Evolutionary conservation across 257 asterid genomes (phyloP).

Genomic region (Ilex asprella): DNA sequence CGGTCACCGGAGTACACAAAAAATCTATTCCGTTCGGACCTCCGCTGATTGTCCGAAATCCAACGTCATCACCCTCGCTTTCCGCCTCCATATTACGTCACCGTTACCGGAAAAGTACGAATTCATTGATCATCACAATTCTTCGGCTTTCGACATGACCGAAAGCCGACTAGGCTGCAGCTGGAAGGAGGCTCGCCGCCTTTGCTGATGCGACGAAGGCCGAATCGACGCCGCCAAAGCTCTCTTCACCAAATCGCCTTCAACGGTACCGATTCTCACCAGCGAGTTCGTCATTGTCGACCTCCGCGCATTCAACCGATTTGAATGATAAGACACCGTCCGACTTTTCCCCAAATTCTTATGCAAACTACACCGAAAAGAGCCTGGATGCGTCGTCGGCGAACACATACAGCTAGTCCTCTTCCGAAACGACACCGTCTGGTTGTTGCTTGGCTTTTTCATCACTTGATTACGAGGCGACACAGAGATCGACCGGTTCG

Average conservation of each 20-base stretch:
- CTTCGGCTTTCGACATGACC: constrained; percentile 19
- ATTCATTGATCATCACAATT: neutral
- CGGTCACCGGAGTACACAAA: constrained; percentile 27
- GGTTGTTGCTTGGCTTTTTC: neutral
- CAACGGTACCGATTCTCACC: constrained; percentile 39
- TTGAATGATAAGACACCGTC: constrained; percentile 26
- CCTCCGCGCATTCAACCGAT: constrained; percentile 33
- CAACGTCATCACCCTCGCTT: too few relatives aligned
- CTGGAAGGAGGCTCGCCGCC: constrained; percentile 40
- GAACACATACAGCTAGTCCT: constrained; percentile 50
- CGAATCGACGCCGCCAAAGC: constrained; percentile 49
- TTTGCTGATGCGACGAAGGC: constrained; percentile 48
- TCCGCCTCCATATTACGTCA: constrained; percentile 3
- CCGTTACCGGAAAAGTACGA: too few relatives aligned
- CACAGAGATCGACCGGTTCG: constrained; percentile 31
- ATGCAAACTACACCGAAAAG: constrained; percentile 62
- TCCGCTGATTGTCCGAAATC: neutral
- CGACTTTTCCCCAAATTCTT: constrained; percentile 18
- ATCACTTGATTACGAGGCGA: constrained; percentile 16
- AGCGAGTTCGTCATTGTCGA: constrained; percentile 48
- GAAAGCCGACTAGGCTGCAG: constrained; percentile 38
- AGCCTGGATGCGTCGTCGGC: constrained; percentile 67
- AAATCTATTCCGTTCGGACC: constrained; percentile 21
- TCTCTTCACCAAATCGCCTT: constrained; percentile 40
- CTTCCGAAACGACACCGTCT: constrained; percentile 19